Evolutionary conservation across 2,329 filamentous ascomycete genomes (phyloP), one percentile per base, ranked within the genome.

Genomic region (Claviceps sp.): DNA sequence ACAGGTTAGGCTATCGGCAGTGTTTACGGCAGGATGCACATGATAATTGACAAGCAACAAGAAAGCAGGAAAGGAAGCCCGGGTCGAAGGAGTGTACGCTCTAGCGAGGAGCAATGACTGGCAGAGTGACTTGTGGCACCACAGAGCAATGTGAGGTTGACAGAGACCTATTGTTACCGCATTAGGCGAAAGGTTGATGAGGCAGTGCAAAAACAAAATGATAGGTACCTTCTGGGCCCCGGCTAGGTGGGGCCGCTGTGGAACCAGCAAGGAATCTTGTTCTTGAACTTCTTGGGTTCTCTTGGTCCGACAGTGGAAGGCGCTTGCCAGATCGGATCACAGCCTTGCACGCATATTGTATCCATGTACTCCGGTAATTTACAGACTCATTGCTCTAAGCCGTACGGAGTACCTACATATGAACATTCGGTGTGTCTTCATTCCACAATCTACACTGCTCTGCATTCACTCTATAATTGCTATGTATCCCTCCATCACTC

Each of bases 191-290:
- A n/a, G 37, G 17, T 38, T 45, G 7, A 44, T 41, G 48, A 44
- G 52, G 52, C 52, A 53, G 52, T 53, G 52, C 52, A 53, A 53
- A 52, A 48, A 47, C 26, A 40, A 42, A 52, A 40, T 44, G 19
- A 24, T n/a, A 40, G 14, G 39, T 40, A 24, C 19, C 41, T 26
- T 30, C 26, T 30, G 22, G 10, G 34, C 34, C 30, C 42, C 17
- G 11, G 34, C 37, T 40, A 11, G 37, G 49, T 47, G 49, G 49
- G 37, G 34, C 43, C 7, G 2, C 4, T 5, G 38, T 19, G 47
- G 22, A 10, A 3, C 43, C 14, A 8, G 6, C 14, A 30, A n/a
- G 43, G 24, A 45, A 45, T 45, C 24, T 43, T 43, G 42, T 17
- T 19, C 14, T 16, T 43, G 3, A 17, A 16, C n/a, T 4, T 8